Conservation (phyloP, 345 rosid genomes). For the Lumnitzera littorea region DNA sequence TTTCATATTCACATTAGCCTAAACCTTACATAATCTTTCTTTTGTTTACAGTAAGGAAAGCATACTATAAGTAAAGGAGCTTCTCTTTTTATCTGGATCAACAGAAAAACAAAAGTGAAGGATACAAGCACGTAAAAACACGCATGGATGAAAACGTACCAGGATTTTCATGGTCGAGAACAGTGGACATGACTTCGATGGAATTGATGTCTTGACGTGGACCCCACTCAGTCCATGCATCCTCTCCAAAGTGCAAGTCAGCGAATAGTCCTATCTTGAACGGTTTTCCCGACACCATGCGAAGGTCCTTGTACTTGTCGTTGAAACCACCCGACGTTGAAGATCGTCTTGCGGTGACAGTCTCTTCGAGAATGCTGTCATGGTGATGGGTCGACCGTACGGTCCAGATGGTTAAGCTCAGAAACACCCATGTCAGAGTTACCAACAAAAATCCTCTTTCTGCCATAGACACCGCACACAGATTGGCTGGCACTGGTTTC, state of each 20-base stretch:
- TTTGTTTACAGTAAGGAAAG: too few relatives aligned
- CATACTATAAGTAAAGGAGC: too few relatives aligned
- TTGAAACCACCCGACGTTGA: neutral
- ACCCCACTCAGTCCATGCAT: constrained; percentile 73
- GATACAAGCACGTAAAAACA: neutral
- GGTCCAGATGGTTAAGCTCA: neutral
- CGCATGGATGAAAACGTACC: constrained; percentile 16
- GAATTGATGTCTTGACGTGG: constrained; percentile 61
- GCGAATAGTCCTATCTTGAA: constrained; percentile 67
- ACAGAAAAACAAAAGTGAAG: too few relatives aligned
- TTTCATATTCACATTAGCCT: too few relatives aligned
- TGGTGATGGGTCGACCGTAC: neutral
- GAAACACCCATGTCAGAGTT: constrained; percentile 1
- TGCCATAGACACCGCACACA: too few relatives aligned
- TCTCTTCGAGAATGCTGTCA: neutral
- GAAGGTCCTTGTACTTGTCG: constrained; percentile 13
- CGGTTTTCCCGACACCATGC: constrained; percentile 22
- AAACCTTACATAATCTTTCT: too few relatives aligned
- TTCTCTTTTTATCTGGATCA: too few relatives aligned
- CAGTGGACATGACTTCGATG: constrained; percentile 47
- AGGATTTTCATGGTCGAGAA: constrained; percentile 54
- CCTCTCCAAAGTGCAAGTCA: constrained; percentile 79
- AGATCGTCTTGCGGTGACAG: too few relatives aligned
- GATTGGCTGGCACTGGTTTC: too few relatives aligned
- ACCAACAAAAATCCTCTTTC: neutral